Percentiles rank a stretch among this genome's conserved stretches.
These are phyloP conservation scores for Karstenula rhodostoma DNA, from an alignment of 2,329 filamentous ascomycete genomes.

Conservation along the genomic window DNA sequence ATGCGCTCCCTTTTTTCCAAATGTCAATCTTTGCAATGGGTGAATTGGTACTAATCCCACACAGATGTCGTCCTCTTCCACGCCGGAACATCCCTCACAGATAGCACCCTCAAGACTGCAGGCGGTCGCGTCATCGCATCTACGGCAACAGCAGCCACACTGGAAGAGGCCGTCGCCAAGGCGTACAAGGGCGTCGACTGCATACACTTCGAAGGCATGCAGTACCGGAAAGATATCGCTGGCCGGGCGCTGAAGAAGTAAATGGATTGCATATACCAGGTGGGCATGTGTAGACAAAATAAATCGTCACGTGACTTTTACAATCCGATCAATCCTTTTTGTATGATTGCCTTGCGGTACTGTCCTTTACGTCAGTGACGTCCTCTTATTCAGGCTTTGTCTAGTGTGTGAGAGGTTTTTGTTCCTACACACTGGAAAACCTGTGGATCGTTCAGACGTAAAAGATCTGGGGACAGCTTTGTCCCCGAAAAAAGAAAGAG, in stretches of 20 bases:
- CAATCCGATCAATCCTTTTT: not conserved
- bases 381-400: not conserved
- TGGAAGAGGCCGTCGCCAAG: slow-evolving; percentile 83
- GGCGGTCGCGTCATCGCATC: slow-evolving; percentile 94
- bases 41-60: not conserved
- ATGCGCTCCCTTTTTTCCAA: slow-evolving; percentile 17
- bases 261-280: not conserved
- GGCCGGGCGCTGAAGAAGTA: slow-evolving; percentile 53
- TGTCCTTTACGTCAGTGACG: too few species aligned
- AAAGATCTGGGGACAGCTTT: too few species aligned
- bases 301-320: not conserved
- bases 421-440: too few species aligned
- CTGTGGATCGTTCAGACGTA: too few species aligned
- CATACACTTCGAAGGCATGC: slow-evolving; percentile 87
- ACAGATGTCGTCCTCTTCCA: slow-evolving; percentile 80
- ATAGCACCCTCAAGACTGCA: slow-evolving; percentile 73
- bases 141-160: slow-evolving; percentile 77
- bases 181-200: slow-evolving; percentile 85
- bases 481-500: too few species aligned
- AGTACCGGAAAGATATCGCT: slow-evolving; percentile 92
- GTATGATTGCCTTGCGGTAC: not conserved
- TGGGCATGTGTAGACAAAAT: not conserved
- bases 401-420: too few species aligned
- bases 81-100: slow-evolving; percentile 77
- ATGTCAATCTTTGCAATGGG: not conserved